phyloP scores from a whole-genome alignment of 768 basidiomycete species.

The Exidia glandulosa region DNA sequence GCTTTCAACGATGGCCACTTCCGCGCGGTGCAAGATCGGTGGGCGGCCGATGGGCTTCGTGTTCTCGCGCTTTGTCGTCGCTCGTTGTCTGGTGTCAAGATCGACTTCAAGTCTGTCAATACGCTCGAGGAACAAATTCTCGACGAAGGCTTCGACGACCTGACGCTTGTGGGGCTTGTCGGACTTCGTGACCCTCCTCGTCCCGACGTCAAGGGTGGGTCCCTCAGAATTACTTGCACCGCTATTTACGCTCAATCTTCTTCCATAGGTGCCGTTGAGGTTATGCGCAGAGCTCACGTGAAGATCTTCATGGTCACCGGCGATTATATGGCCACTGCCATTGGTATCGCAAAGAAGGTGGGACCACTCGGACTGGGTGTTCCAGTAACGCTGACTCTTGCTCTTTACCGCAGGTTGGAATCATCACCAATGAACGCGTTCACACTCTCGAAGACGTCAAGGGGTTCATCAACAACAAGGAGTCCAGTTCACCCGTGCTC shows the following conservation, averaged over 20 bases:
- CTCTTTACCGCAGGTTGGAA: constrained; percentile 24
- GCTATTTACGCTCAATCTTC: too few relatives aligned
- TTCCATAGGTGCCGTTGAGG: constrained; percentile 9
- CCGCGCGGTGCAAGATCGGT: constrained; percentile 30
- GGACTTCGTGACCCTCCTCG: constrained; percentile 45
- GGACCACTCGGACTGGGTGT: too few relatives aligned
- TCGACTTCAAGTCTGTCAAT: constrained; percentile 19
- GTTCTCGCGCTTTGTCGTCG: constrained; percentile 40
- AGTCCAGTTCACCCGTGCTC: constrained; percentile 4
- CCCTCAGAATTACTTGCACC: constrained; percentile 14
- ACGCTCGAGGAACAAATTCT: constrained; percentile 29
- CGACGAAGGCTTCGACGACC: constrained; percentile 28
- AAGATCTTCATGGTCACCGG: constrained; percentile 25
- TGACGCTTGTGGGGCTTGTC: constrained; percentile 48
- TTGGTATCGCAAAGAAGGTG: constrained; percentile 23
- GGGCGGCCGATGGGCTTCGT: constrained; percentile 45
- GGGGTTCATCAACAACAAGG: constrained; percentile 9
- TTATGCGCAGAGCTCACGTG: constrained; percentile 17
- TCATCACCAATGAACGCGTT: constrained; percentile 28
- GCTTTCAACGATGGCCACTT: constrained; percentile 24
- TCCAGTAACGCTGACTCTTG: too few relatives aligned
- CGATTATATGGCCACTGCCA: constrained; percentile 25
- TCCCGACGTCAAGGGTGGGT: constrained; percentile 18
- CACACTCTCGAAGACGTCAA: constrained; percentile 23
- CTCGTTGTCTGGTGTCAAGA: constrained; percentile 15